A percentile compares a stretch with the other conserved stretches of the same genome.
Evolutionary conservation across 805 yeast species (phyloP).

Genomic region (Yarrowia sp.): DNA sequence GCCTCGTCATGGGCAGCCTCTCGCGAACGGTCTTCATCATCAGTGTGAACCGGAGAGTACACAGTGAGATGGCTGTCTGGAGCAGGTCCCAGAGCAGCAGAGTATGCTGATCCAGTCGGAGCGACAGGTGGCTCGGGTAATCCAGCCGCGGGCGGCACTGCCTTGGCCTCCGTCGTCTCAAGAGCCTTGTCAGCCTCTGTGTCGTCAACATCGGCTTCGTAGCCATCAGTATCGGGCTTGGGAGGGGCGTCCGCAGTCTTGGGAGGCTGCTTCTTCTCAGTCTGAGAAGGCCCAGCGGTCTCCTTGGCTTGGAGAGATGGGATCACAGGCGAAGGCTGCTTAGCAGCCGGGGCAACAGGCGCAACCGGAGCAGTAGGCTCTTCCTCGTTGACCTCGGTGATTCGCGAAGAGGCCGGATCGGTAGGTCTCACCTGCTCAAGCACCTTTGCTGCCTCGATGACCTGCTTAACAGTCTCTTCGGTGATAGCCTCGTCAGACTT

Average conservation of each 20-base stretch:
- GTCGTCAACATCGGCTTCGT: not conserved
- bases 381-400: no score
- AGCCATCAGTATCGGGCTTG: not conserved
- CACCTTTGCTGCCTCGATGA: not conserved
- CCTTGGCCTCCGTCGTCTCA: no score
- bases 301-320: no score
- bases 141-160: not conserved
- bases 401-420: not conserved
- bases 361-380: not conserved
- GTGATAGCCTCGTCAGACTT: not conserved
- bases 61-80: constrained; percentile 6
- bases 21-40: constrained; percentile 2
- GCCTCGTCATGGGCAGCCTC: constrained; percentile 11
- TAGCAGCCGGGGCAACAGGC: no score
- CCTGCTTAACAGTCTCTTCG: not conserved
- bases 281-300: no score
- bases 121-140: not conserved
- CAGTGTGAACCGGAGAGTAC: constrained; percentile 6
- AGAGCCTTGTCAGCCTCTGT: not conserved
- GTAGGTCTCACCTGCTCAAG: not conserved
- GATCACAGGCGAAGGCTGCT: not conserved
- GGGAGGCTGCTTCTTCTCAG: not conserved
- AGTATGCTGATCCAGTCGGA: not conserved
- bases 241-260: not conserved
- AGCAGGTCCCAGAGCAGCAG: not conserved